phyloP scores from a whole-genome alignment of 495 filamentous ascomycete genomes.

The Entonaema liquescens region DNA sequence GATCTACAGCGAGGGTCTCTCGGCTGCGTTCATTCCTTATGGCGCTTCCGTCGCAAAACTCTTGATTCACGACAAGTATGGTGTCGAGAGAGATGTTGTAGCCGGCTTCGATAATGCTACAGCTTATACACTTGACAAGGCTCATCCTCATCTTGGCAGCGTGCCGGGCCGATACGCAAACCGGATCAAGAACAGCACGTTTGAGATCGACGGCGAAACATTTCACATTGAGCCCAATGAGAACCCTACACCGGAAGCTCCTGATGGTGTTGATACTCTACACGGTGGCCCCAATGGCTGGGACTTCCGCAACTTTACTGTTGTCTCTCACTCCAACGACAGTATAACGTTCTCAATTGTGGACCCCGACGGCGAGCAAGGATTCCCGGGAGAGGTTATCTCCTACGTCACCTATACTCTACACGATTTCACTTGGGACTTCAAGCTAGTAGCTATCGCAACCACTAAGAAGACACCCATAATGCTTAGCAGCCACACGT shows the following conservation, averaged over 20 bases:
- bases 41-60: slow-evolving; percentile 80
- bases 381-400: slow-evolving; percentile 83
- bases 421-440: slow-evolving; percentile 59
- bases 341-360: slow-evolving; percentile 82
- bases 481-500: slow-evolving; percentile 73
- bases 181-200: slow-evolving; percentile 86
- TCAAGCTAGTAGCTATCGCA: slow-evolving; percentile 62
- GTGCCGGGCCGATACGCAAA: slow-evolving; percentile 87
- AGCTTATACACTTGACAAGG: slow-evolving; percentile 70
- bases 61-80: slow-evolving; percentile 74
- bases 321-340: slow-evolving; percentile 69
- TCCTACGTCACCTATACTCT: slow-evolving; percentile 78
- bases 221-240: slow-evolving; percentile 78
- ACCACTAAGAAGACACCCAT: slow-evolving; percentile 70
- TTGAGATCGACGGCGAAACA: slow-evolving; percentile 69
- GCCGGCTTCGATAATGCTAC: slow-evolving; percentile 82
- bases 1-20: slow-evolving; percentile 75
- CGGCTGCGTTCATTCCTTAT: slow-evolving; percentile 78
- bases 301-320: slow-evolving; percentile 82
- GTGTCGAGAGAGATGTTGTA: slow-evolving; percentile 71
- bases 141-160: slow-evolving; percentile 78
- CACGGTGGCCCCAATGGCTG: slow-evolving; percentile 86
- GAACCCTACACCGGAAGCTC: slow-evolving; percentile 59
- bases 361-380: slow-evolving; percentile 73
- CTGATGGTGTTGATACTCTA: slow-evolving; percentile 71